These are phyloP conservation scores for Perilla frutescens DNA, from an alignment of 257 asterid species.

Conservation along the genomic window DNA sequence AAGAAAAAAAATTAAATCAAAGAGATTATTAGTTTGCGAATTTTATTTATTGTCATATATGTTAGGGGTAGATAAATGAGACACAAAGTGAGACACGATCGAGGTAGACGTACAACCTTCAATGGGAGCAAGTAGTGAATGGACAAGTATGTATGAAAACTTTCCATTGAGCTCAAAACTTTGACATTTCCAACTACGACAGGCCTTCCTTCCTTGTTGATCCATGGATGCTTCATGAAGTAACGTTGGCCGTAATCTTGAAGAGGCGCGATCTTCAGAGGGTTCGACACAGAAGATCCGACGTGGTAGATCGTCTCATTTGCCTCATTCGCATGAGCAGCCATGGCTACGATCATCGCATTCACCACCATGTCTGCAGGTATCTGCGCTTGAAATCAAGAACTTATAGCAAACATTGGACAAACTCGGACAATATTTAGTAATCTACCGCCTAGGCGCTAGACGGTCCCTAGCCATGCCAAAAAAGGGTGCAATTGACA, in stretches of 20 bases:
- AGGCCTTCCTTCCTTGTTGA: conserved; percentile 69
- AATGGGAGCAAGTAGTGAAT: conserved; percentile 76
- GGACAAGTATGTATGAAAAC: conserved; percentile 65
- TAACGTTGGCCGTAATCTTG: conserved; percentile 59
- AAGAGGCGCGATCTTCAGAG: conserved; percentile 42
- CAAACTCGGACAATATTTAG: no score
- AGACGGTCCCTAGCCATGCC: no score
- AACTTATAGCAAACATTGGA: no score
- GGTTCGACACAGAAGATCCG: conserved; percentile 84
- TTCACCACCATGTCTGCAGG: conserved; percentile 99
- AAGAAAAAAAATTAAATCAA: not conserved
- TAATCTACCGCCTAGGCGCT: no score
- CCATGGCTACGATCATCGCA: conserved; percentile 78
- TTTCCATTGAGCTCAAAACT: conserved; percentile 62
- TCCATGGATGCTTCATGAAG: conserved; percentile 79
- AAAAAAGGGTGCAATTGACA: no score
- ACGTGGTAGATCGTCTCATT: conserved; percentile 64
- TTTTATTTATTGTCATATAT: no score
- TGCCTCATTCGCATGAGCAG: conserved; percentile 55
- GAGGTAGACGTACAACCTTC: conserved; percentile 50
- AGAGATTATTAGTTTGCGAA: not conserved
- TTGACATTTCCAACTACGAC: conserved; percentile 67
- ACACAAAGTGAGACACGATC: no score
- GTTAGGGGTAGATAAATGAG: no score
- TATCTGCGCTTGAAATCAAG: conserved; percentile 43